Base-by-base conservation (phyloP, 495 filamentous ascomycete species). In the Aspergillus cavernicola region DNA sequence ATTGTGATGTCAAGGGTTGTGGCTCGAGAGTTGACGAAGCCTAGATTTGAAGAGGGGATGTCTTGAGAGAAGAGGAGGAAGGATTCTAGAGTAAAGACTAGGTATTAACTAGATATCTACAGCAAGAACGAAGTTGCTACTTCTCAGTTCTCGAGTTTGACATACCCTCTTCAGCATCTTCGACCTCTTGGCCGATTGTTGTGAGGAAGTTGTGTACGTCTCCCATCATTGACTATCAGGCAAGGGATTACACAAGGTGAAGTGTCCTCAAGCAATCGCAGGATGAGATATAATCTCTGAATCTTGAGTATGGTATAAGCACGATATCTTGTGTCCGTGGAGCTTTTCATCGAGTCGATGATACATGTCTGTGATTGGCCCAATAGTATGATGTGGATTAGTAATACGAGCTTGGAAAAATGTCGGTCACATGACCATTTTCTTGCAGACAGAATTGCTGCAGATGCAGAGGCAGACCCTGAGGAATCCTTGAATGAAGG, bases 61-160 rank as follows among this genome's bases (percentile, higher is more conserved):
- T 80, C 64, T 57, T 88, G 84, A 12, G 89, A 83, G 76, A 95
- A 96, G 44, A 96, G 78, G 24, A 89, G 69, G 62, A 93, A 95
- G 32, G 88, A 85, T 73, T 97, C 92, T 96, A 61, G 16, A 18
- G n/a, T 35, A 16, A 1, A 3, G 6, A 29, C 20, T 32, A 12
- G 26, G 39, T 12, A 48, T 36, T 9, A 28, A 36, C 20, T 47
- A 23, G n/a, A n/a, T 18, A 12, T 39, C 44, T 36, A 15, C 11
- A n/a, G n/a, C n/a, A n/a, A n/a, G n/a, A n/a, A n/a, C n/a, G n/a
- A n/a, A n/a, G n/a, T n/a, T n/a, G n/a, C n/a, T n/a, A n/a, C n/a
- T n/a, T n/a, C n/a, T n/a, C n/a, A n/a, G n/a, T n/a, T n/a, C n/a
- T n/a, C n/a, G n/a, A n/a, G n/a, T n/a, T 38, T 38, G 64, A 76